Conservation (phyloP, 306 rosid species). For the Quercus wislizeni region DNA sequence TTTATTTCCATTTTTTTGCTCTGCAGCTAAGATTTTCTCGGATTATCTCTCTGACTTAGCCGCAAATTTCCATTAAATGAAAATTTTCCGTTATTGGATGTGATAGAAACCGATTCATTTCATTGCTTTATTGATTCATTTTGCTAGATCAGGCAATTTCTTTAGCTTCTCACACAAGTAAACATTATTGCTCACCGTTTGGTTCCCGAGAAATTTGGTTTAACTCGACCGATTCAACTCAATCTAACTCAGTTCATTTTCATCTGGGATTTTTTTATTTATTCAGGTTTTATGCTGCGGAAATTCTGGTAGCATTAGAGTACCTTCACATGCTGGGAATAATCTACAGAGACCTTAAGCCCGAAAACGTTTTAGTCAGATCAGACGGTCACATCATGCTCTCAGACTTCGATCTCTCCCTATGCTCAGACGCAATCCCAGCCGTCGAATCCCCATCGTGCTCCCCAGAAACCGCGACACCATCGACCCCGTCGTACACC, state of each 20-base stretch:
- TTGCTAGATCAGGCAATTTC: slow-evolving; percentile 22
- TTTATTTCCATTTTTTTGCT: neutral
- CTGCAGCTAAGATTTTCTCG: slow-evolving; percentile 19
- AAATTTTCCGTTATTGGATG: slow-evolving; percentile 3
- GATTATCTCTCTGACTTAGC: slow-evolving; percentile 20
- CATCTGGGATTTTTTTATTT: neutral
- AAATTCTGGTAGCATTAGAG: slow-evolving; percentile 89
- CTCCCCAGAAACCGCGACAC: slow-evolving; percentile 26
- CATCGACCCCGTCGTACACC: slow-evolving; percentile 18
- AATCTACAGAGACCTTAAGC: slow-evolving; percentile 91
- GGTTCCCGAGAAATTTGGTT: slow-evolving; percentile 3
- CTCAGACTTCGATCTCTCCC: slow-evolving; percentile 88
- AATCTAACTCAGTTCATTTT: neutral
- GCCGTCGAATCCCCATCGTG: slow-evolving; percentile 71
- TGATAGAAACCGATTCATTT: neutral
- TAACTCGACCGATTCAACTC: slow-evolving; percentile 6
- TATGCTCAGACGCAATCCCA: slow-evolving; percentile 78
- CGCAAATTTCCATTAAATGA: slow-evolving; percentile 17
- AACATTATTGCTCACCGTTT: neutral
- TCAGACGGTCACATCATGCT: slow-evolving; percentile 99
- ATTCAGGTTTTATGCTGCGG: slow-evolving; percentile 90
- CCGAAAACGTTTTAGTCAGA: slow-evolving; percentile 92
- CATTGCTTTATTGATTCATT: neutral
- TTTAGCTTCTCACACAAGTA: slow-evolving; percentile 1
- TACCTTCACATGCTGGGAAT: slow-evolving; percentile 98